Conservation (phyloP, 1,139 yeast genomes). For the Nakaseomyces delphensis region DNA sequence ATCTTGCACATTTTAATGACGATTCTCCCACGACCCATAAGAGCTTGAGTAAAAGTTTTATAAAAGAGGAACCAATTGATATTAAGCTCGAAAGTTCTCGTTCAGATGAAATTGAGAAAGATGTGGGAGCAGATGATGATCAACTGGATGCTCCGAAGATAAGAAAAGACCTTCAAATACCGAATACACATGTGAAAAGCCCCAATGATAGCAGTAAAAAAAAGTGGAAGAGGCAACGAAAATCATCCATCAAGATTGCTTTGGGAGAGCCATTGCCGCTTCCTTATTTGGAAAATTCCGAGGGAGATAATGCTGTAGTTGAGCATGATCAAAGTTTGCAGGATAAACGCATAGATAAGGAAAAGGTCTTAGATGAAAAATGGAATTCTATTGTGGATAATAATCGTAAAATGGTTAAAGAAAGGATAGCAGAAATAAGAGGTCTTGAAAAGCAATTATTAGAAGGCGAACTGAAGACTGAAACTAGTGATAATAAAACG, state of each 20-base stretch:
- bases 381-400: background rate
- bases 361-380: slow-evolving; percentile 1
- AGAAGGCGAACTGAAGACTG: background rate
- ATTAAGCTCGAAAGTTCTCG: background rate
- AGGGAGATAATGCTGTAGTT: slow-evolving; percentile 9
- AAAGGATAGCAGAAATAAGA: background rate
- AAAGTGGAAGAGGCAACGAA: slow-evolving; percentile 6
- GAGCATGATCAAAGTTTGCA: slow-evolving; percentile 13
- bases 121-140: background rate
- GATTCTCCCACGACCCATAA: slow-evolving; percentile 1
- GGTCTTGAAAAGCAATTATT: background rate
- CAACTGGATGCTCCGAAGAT: background rate
- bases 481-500: background rate
- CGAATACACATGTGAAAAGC: background rate
- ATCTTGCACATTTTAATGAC: background rate
- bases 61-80: background rate
- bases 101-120: background rate
- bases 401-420: slow-evolving; percentile 4
- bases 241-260: slow-evolving; percentile 16
- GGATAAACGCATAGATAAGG: slow-evolving; percentile 20
- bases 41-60: background rate
- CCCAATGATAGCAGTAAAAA: background rate
- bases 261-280: slow-evolving; percentile 35
- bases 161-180: background rate
- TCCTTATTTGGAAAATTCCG: slow-evolving; percentile 24